These are phyloP conservation scores for Pleurotus sapidus DNA, from an alignment of 768 basidiomycete species.

Conservation along the genomic window DNA sequence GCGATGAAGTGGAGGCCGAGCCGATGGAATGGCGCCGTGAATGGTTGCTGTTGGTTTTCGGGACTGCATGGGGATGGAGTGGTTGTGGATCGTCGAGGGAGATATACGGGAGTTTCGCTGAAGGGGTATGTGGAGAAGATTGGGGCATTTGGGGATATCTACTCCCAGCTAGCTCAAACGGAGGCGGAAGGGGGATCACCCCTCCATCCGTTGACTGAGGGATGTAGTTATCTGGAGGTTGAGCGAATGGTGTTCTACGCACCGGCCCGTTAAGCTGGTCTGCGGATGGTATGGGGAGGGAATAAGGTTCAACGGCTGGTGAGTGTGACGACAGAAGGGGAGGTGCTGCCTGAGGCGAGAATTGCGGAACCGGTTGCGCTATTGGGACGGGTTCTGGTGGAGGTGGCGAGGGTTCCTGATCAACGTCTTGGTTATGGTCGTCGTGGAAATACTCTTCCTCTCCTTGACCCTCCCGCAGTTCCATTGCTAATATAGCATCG, in stretches of 20 bases:
- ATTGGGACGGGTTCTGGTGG: conserved; percentile 2
- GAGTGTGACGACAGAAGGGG: not conserved
- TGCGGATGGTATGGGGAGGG: not conserved
- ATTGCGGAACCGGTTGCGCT: not conserved
- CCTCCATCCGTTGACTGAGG: conserved; percentile 1
- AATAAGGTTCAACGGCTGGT: not conserved
- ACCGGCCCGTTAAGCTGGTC: not conserved
- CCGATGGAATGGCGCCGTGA: conserved; percentile 15
- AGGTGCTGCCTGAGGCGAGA: not conserved
- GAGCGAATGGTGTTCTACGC: not conserved
- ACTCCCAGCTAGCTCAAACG: not conserved
- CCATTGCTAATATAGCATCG: not conserved
- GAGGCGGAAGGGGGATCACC: conserved; percentile 1
- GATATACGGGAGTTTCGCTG: not conserved
- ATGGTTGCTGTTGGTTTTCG: conserved; percentile 2
- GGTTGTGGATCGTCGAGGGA: not conserved
- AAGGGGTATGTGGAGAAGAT: not conserved
- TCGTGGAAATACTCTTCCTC: not conserved
- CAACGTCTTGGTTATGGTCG: not conserved
- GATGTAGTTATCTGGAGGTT: conserved; percentile 9
- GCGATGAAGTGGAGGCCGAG: conserved; percentile 23
- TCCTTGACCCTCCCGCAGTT: not conserved
- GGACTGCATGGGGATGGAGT: not conserved
- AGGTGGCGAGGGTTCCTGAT: not conserved
- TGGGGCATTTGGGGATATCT: not conserved